Percentiles rank a stretch among this genome's conserved stretches.
Evolutionary conservation across 805 yeast genomes (phyloP).

Genomic region (Blastobotrys mokoenaii): DNA sequence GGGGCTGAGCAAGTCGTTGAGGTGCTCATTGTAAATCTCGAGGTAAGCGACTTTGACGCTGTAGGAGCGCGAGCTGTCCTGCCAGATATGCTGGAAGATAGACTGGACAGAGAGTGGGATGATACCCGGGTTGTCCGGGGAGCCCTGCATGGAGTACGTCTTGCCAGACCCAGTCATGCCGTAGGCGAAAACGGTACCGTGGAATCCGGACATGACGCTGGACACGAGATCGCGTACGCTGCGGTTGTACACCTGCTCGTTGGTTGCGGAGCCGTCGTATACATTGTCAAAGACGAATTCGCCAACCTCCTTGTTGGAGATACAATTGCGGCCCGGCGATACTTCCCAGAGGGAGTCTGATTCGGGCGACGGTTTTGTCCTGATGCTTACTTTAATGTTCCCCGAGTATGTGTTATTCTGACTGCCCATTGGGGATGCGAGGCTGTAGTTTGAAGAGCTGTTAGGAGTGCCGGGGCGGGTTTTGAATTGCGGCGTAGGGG

Average conservation of each 20-base stretch:
- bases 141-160: slow-evolving; percentile 80
- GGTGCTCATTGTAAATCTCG: slow-evolving; percentile 81
- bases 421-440: slow-evolving; percentile 2
- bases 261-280: slow-evolving; percentile 47
- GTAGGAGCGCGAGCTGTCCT: slow-evolving; percentile 29
- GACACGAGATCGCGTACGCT: slow-evolving; percentile 46
- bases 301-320: slow-evolving; percentile 47
- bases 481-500: slow-evolving; percentile 17
- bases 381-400: slow-evolving; percentile 62
- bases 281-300: slow-evolving; percentile 74
- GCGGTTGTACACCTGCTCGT: slow-evolving; percentile 50
- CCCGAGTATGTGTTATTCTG: slow-evolving; percentile 43
- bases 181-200: slow-evolving; percentile 86
- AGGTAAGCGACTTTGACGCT: slow-evolving; percentile 59
- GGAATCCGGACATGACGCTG: slow-evolving; percentile 62
- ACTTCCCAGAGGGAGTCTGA: slow-evolving; percentile 34
- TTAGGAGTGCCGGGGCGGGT: slow-evolving; percentile 20
- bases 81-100: slow-evolving; percentile 40
- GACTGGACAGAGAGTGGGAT: slow-evolving; percentile 59
- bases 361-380: slow-evolving; percentile 55
- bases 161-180: slow-evolving; percentile 95
- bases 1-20: slow-evolving; percentile 62
- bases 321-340: slow-evolving; percentile 32
- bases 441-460: slow-evolving; percentile 1
- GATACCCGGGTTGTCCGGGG: slow-evolving; percentile 53